Evolutionary conservation across 2,329 filamentous ascomycete species (phyloP).

Genomic region (Penicillium sp.): DNA sequence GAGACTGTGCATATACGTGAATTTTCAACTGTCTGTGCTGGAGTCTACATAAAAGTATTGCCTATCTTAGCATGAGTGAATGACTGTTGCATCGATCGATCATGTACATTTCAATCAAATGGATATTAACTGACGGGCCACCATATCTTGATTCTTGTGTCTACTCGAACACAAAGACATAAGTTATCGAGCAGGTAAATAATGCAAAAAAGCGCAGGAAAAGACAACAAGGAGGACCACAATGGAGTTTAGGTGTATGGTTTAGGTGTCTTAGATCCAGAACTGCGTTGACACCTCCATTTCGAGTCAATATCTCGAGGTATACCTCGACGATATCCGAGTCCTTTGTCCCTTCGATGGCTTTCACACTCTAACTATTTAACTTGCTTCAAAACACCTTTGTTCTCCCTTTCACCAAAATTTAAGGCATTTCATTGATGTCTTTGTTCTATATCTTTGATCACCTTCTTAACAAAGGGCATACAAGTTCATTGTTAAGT

Average conservation of each 20-base stretch:
- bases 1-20: conserved; percentile 3
- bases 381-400: neutral
- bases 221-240: neutral
- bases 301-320: neutral
- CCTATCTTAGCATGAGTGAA: conserved; percentile 2
- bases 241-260: neutral
- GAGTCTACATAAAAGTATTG: neutral
- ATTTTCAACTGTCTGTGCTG: neutral
- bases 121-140: neutral
- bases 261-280: neutral
- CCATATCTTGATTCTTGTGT: neutral
- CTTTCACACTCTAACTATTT: neutral
- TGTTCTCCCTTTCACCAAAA: neutral
- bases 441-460: neutral
- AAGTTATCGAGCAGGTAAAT: neutral
- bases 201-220: neutral
- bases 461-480: neutral
- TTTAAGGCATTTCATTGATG: neutral
- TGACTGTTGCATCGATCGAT: neutral
- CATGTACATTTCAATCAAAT: neutral
- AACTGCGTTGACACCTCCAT: neutral
- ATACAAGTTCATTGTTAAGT: neutral
- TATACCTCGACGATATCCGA: neutral
- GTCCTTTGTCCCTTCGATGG: neutral
- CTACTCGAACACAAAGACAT: neutral